Percentiles rank a stretch among this genome's conserved stretches.
Conservation (phyloP, 352 stramenopile genomes). For the Pythium oligandrum region DNA sequence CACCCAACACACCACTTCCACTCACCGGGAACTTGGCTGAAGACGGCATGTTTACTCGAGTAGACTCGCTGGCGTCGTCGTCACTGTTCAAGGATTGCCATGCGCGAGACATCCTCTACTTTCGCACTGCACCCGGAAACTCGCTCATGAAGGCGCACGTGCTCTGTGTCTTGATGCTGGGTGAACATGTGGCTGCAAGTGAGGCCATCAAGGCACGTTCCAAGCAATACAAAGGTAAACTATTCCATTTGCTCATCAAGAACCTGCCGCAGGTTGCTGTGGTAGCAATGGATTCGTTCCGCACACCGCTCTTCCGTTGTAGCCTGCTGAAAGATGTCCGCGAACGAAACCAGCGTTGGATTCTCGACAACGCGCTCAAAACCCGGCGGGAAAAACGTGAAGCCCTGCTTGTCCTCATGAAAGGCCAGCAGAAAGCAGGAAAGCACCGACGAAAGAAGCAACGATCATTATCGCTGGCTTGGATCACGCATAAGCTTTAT, state of each 20-base stretch:
- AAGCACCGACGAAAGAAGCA: slow-evolving; percentile 17
- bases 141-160: slow-evolving; percentile 54
- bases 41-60: slow-evolving; percentile 38
- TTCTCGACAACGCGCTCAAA: slow-evolving; percentile 40
- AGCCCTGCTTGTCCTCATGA: slow-evolving; percentile 53
- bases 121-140: slow-evolving; percentile 55
- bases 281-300: slow-evolving; percentile 69
- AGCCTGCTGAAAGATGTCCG: slow-evolving; percentile 40
- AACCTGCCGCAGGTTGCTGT: slow-evolving; percentile 57
- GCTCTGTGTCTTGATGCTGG: slow-evolving; percentile 53
- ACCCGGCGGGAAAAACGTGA: slow-evolving; percentile 35
- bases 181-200: slow-evolving; percentile 44
- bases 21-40: slow-evolving; percentile 18
- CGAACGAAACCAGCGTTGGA: slow-evolving; percentile 66
- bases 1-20: not conserved
- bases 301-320: slow-evolving; percentile 64
- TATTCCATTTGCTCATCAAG: slow-evolving; percentile 73
- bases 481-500: slow-evolving; percentile 33
- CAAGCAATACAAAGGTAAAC: slow-evolving; percentile 53
- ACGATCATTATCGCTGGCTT: slow-evolving; percentile 20
- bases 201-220: slow-evolving; percentile 49
- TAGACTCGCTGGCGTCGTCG: slow-evolving; percentile 45
- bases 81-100: slow-evolving; percentile 48
- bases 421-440: slow-evolving; percentile 25
- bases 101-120: slow-evolving; percentile 64